A percentile compares a stretch with the other conserved stretches of the same genome.
Conservation (phyloP, 1,139 yeast genomes). For the Eremothecium gossypii region DNA sequence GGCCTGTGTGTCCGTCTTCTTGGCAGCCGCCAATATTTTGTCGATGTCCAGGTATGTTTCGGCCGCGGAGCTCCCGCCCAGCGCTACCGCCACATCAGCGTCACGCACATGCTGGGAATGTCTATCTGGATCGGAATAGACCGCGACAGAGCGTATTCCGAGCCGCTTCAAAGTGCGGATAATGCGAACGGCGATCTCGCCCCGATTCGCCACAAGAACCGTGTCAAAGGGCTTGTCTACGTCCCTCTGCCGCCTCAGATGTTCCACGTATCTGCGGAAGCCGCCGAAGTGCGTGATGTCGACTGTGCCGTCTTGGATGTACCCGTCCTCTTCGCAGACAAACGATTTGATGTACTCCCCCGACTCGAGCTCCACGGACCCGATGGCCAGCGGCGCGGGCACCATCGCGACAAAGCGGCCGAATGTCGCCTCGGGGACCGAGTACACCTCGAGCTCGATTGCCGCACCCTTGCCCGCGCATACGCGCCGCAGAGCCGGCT, state of each 20-base stretch:
- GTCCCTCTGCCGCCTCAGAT: slow-evolving; percentile 15
- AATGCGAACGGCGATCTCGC: slow-evolving; percentile 94
- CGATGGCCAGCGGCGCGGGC: slow-evolving; percentile 92
- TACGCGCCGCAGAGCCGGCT: slow-evolving; percentile 83
- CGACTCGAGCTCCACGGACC: slow-evolving; percentile 69
- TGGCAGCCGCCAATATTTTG: slow-evolving; percentile 78
- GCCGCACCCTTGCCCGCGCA: slow-evolving; percentile 40
- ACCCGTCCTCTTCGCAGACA: slow-evolving; percentile 86
- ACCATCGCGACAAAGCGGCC: slow-evolving; percentile 81
- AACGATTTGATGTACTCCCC: slow-evolving; percentile 88
- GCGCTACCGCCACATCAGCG: slow-evolving; percentile 74
- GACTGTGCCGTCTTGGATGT: slow-evolving; percentile 54
- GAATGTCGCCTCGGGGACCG: slow-evolving; percentile 65
- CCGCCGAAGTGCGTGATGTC: slow-evolving; percentile 84
- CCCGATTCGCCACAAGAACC: slow-evolving; percentile 91
- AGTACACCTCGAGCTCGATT: slow-evolving; percentile 71
- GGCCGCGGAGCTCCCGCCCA: slow-evolving; percentile 76
- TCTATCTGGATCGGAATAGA: slow-evolving; percentile 83
- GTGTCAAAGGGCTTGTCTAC: slow-evolving; percentile 57
- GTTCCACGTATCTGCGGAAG: slow-evolving; percentile 64
- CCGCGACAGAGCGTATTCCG: slow-evolving; percentile 71
- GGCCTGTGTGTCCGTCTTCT: slow-evolving; percentile 75
- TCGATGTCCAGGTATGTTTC: slow-evolving; percentile 83
- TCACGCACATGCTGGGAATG: slow-evolving; percentile 75
- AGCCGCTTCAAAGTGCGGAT: slow-evolving; percentile 77